Evolutionary conservation across 768 basidiomycete genomes (phyloP).

Genomic region (Calvatia gigantea): DNA sequence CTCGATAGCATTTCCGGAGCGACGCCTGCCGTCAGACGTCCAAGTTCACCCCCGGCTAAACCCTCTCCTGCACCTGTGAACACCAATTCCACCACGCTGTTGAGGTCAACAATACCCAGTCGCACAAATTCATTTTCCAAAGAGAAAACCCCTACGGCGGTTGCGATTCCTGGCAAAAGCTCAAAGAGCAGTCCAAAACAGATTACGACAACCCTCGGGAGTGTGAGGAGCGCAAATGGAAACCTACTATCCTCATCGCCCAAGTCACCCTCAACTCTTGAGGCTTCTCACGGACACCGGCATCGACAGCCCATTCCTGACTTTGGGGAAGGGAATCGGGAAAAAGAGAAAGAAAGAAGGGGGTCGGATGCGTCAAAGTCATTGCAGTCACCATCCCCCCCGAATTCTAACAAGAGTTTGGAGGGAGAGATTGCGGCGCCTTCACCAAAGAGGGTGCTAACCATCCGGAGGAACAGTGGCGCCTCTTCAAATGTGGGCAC

Average conservation of each 20-base stretch:
- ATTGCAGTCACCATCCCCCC: constrained; percentile 3
- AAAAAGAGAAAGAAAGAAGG: not conserved
- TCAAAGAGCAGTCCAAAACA: constrained; percentile 9
- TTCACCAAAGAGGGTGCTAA: not conserved
- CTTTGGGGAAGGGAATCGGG: not conserved
- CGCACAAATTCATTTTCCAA: constrained; percentile 1
- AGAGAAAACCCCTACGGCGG: constrained; percentile 1
- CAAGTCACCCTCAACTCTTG: constrained; percentile 1
- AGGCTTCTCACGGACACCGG: constrained; percentile 2
- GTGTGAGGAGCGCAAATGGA: not conserved
- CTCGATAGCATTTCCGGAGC: constrained; percentile 49
- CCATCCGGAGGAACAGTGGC: not conserved
- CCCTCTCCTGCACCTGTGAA: not conserved
- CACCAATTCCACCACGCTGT: not conserved
- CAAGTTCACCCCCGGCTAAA: constrained; percentile 21
- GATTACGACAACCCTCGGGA: constrained; percentile 4
- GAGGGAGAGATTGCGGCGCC: constrained; percentile 7
- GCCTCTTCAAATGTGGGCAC: not conserved
- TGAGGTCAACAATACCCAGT: not conserved
- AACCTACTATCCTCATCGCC: constrained; percentile 5
- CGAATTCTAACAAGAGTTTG: not conserved
- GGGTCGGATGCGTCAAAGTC: constrained; percentile 1
- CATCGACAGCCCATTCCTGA: constrained; percentile 11
- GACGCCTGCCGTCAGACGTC: constrained; percentile 26
- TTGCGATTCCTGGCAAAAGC: constrained; percentile 5